Evolutionary conservation across 164 flowering plant genomes (phyloP), one percentile per base, ranked within the genome.

Genomic region (Liquidambar formosana): DNA sequence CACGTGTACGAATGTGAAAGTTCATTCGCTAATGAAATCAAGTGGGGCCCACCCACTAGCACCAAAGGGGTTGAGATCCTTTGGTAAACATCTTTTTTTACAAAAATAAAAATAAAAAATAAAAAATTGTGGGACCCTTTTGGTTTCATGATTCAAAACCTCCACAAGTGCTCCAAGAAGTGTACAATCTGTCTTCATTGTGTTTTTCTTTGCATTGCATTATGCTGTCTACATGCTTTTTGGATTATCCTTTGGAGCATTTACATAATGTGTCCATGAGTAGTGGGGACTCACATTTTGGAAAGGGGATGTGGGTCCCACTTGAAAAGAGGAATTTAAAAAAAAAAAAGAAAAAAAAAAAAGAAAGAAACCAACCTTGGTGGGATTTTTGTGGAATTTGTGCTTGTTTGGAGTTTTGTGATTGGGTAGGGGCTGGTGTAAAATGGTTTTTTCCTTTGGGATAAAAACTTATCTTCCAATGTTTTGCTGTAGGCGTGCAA

Each of bases 121-220:
- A 19, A 19, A 51, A 43, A 21, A 14, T 5, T 10, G 45, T 12
- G 59, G 72, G 73, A 4, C 64, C 66, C 52, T 15, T 21, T 4
- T 33, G 2, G 5, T 3, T 11, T 63, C 65, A 71, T 71, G 61
- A 68, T 76, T 58, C 54, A 59, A 53, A 6, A 19, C 62, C 65
- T 33, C 75, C 75, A 76, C 72, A 61, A 58, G 70, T 75, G 70
- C 67, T 52, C 44, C 16, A 22, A 13, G 53, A 69, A 69, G 71
- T 62, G 73, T 47, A 66, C 69, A 57, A 73, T 19, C 64, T 67
- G 69, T 71, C 66, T 66, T 28, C 75, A 57, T 45, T 33, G 23
- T 77, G 59, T 71, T 44, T 76, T 77, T 70, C 75, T 67, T 74
- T 64, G 77, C 75, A 70, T n/a, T 71, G 75, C 72, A 77, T 77